Evolutionary conservation across 495 filamentous ascomycete species (phyloP).

Genomic region (Penicillium cataractarum): DNA sequence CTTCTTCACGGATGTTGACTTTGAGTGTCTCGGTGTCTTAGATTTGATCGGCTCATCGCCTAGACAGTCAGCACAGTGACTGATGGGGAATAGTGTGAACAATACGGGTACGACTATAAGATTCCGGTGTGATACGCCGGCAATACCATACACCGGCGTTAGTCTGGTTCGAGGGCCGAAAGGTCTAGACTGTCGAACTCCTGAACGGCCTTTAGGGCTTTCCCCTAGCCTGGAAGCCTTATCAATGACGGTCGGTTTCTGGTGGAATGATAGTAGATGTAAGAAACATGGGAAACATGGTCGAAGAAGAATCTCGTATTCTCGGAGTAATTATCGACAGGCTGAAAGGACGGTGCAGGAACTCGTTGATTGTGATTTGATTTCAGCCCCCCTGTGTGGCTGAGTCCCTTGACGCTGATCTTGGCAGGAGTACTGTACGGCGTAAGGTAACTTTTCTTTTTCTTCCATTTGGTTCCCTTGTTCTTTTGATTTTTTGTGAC

Average conservation of each 20-base stretch:
- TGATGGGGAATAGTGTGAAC: background rate
- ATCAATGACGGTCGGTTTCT: background rate
- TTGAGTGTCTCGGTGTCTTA: background rate
- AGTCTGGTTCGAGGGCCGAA: constrained; percentile 8
- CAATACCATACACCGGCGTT: background rate
- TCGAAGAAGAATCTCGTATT: background rate
- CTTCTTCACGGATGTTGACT: background rate
- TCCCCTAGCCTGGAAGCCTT: background rate
- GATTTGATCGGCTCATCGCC: background rate
- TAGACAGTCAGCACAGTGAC: background rate
- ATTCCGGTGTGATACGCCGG: background rate
- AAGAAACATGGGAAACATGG: background rate
- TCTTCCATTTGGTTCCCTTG: background rate
- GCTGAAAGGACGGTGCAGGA: background rate
- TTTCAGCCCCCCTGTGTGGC: constrained; percentile 25
- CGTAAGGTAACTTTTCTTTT: background rate
- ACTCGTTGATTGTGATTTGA: background rate
- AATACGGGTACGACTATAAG: background rate
- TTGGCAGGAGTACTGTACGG: constrained; percentile 14
- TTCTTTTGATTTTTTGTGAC: constrained; percentile 1
- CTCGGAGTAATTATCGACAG: background rate
- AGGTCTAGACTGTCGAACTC: constrained; percentile 29
- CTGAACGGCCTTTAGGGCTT: constrained; percentile 21
- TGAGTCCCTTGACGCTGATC: no score
- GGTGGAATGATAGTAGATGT: background rate